Evolutionary conservation across 164 flowering plant species (phyloP).

Genomic region (Cinnamomum chago): DNA sequence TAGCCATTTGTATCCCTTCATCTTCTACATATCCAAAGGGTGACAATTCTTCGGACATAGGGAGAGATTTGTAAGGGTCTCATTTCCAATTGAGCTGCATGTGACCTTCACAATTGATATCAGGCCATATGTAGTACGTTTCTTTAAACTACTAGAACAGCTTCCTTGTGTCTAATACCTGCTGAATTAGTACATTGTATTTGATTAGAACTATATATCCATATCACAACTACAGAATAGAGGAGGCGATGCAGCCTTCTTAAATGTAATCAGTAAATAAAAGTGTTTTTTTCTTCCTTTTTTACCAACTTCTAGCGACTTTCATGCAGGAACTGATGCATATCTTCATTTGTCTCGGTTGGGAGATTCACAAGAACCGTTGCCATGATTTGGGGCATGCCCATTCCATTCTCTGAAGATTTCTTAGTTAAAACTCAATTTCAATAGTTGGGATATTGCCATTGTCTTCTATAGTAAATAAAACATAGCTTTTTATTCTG

Average conservation of each 20-base stretch:
- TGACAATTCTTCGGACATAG: too few relatives aligned
- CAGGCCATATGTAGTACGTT: background rate
- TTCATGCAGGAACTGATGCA: conserved; percentile 84
- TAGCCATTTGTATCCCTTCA: too few relatives aligned
- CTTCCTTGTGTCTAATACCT: background rate
- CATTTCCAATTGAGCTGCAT: background rate
- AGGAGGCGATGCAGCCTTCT: too few relatives aligned
- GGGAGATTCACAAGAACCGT: conserved; percentile 92
- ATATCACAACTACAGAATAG: too few relatives aligned
- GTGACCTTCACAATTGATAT: background rate
- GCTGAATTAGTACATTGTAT: background rate
- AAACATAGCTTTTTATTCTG: background rate
- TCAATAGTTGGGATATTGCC: background rate
- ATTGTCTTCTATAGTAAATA: too few relatives aligned
- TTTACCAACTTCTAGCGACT: too few relatives aligned
- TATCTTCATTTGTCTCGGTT: conserved; percentile 89
- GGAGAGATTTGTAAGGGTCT: background rate
- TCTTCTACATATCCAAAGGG: too few relatives aligned
- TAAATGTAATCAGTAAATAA: too few relatives aligned
- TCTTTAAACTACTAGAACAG: background rate
- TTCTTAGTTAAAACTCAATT: background rate
- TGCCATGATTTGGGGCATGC: conserved; percentile 39
- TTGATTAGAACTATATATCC: too few relatives aligned
- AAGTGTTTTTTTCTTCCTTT: too few relatives aligned
- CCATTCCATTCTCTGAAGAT: background rate